Evolutionary conservation across 208 protist species (phyloP), one percentile per base, ranked within the genome.

Genomic region (Trypanosoma cruzi): DNA sequence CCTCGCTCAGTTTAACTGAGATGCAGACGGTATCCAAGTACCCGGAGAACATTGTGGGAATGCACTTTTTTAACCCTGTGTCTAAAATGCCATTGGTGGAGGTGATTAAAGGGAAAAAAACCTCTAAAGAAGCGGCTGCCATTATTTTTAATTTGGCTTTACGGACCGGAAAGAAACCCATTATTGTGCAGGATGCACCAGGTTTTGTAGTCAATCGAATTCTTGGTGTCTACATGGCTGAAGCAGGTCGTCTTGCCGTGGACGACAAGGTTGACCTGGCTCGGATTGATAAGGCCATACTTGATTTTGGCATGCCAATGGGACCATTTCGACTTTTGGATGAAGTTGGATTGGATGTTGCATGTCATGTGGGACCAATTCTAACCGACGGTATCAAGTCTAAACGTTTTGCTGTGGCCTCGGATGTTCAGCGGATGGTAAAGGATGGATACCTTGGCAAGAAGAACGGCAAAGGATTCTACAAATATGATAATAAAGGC

Each of bases 31-130:
- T 78, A 37, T 82, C 86, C 31, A 84, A 82, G 69, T 81, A 80
- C 69, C 92, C 93, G 32, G 60, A 89, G 59, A 83, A 86, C 57
- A 86, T 98, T 67, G 84, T 97, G 61, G 95, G 95, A 67, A 97
- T 98, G 92, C 95, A 98, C 77, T 98, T 97, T 76, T 98, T 98
- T 86, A 96, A 95, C 75, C 95, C 95, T 11, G 95, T 98, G 13
- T 65, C 85, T 28, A 97, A 96, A 77, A 98, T 98, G 95, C 92
- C 88, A 20, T 70, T 98, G 29, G 82, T 98, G 24, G 95, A 98
- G 80, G 88, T 98, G 20, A 96, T 98, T 61, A 84, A 82, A 37
- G 84, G 83, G n/a, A 88, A 86, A 64, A 29, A 85, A 32, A 98
- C 93, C 5, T 84, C 78, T 0, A n/a, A 72, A n/a, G 85, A 95